Conservation (phyloP, 192 early-diverging fungal species). For the Powellomyces hirtus region DNA sequence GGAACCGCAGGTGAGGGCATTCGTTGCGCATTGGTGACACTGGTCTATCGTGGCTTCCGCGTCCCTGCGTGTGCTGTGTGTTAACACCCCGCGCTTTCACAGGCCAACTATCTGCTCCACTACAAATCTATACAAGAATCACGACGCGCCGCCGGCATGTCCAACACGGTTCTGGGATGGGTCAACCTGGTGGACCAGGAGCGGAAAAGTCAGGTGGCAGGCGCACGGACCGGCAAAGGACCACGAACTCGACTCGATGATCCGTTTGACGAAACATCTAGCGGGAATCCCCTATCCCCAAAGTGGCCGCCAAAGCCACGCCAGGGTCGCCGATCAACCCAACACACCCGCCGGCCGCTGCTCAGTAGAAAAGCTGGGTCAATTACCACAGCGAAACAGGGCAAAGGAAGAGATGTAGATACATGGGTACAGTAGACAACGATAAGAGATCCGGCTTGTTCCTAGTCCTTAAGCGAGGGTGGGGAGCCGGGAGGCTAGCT, state of each 20-base stretch:
- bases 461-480: too few species aligned
- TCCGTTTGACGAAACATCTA: slow-evolving; percentile 13
- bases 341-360: too few species aligned
- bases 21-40: too few species aligned
- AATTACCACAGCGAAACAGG: too few species aligned
- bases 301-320: neutral
- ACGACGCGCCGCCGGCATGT: slow-evolving; percentile 36
- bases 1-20: slow-evolving; percentile 26
- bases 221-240: slow-evolving; percentile 48
- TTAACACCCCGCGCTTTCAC: neutral
- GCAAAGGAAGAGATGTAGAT: too few species aligned
- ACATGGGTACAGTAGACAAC: too few species aligned
- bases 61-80: neutral
- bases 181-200: slow-evolving; percentile 44
- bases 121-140: slow-evolving; percentile 31
- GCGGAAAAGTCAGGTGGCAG: slow-evolving; percentile 42
- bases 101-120: slow-evolving; percentile 39
- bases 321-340: too few species aligned
- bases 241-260: slow-evolving; percentile 38
- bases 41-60: too few species aligned
- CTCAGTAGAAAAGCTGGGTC: too few species aligned
- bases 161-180: slow-evolving; percentile 49
- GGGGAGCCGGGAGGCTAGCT: too few species aligned
- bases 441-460: too few species aligned
- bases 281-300: slow-evolving; percentile 3